Percentiles rank a stretch among this genome's conserved stretches.
Evolutionary conservation across 1,139 yeast genomes (phyloP).

Genomic region (Magnusiomyces tetraspermus): DNA sequence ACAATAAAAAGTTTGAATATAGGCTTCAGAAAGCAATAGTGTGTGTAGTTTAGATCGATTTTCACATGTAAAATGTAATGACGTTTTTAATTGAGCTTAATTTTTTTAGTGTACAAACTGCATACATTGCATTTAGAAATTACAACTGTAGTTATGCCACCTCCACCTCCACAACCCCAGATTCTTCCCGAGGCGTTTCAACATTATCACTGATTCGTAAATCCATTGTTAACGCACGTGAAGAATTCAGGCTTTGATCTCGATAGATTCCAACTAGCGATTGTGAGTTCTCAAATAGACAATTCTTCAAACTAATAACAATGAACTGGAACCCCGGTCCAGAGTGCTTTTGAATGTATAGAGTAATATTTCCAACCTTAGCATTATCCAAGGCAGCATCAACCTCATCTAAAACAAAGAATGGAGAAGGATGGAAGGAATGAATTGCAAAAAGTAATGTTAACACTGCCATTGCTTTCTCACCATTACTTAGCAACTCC

Average conservation of each 20-base stretch:
- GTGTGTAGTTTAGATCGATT: no score
- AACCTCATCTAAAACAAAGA: conserved; percentile 90
- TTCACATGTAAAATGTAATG: no score
- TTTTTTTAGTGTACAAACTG: no score
- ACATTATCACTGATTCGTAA: conserved; percentile 17
- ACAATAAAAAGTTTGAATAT: no score
- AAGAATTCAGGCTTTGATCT: conserved; percentile 68
- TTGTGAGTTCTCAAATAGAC: conserved; percentile 80
- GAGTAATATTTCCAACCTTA: conserved; percentile 77
- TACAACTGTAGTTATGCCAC: not conserved
- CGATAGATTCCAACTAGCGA: conserved; percentile 89
- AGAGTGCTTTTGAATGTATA: conserved; percentile 68
- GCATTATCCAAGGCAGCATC: conserved; percentile 94
- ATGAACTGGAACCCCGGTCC: conserved; percentile 81
- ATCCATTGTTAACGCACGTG: conserved; percentile 48
- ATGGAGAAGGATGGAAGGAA: conserved; percentile 87
- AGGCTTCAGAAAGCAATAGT: no score
- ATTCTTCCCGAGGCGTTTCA: not conserved
- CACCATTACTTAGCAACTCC: conserved; percentile 93
- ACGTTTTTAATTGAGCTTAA: no score
- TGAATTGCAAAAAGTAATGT: conserved; percentile 88
- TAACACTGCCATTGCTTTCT: conserved; percentile 91
- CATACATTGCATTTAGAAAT: no score
- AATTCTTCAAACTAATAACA: conserved; percentile 83
- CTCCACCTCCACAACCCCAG: not conserved